phyloP scores from a whole-genome alignment of 148 eudicot species.

The Arbutus unedo region DNA sequence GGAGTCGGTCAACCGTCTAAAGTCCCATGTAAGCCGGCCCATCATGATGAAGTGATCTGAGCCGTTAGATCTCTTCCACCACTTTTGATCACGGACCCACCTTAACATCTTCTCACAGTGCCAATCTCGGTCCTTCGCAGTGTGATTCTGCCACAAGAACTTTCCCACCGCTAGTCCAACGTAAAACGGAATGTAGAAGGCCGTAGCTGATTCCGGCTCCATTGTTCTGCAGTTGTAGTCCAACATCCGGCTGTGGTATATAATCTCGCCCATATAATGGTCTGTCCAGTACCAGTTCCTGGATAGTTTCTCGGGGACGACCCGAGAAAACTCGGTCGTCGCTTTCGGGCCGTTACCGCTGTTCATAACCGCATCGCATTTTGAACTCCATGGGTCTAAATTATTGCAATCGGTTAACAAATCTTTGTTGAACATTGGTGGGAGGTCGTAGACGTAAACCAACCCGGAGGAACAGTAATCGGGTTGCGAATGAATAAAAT shows the following conservation, averaged over 20 bases:
- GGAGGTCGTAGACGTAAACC: conserved; percentile 67
- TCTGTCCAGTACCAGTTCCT: conserved; percentile 66
- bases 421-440: conserved; percentile 48
- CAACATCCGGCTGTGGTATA: conserved; percentile 60
- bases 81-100: conserved; percentile 45
- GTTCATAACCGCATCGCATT: conserved; percentile 56
- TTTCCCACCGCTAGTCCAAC: conserved; percentile 64
- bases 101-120: conserved; percentile 40
- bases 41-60: conserved; percentile 59
- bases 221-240: conserved; percentile 50
- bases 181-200: conserved; percentile 80
- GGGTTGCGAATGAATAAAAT: not conserved
- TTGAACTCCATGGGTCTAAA: conserved; percentile 51
- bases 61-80: conserved; percentile 43
- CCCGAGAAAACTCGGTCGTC: not conserved
- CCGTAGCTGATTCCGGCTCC: conserved; percentile 54
- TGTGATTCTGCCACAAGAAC: conserved; percentile 41
- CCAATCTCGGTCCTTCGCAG: conserved; percentile 38
- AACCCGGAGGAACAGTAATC: conserved; percentile 43
- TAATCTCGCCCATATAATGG: conserved; percentile 56
- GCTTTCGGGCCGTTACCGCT: conserved; percentile 56
- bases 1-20: conserved; percentile 30
- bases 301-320: conserved; percentile 38
- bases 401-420: conserved; percentile 46
- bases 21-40: conserved; percentile 70